These are phyloP conservation scores for Leccinum uliginosum DNA, from an alignment of 768 basidiomycete species.

Conservation along the genomic window DNA sequence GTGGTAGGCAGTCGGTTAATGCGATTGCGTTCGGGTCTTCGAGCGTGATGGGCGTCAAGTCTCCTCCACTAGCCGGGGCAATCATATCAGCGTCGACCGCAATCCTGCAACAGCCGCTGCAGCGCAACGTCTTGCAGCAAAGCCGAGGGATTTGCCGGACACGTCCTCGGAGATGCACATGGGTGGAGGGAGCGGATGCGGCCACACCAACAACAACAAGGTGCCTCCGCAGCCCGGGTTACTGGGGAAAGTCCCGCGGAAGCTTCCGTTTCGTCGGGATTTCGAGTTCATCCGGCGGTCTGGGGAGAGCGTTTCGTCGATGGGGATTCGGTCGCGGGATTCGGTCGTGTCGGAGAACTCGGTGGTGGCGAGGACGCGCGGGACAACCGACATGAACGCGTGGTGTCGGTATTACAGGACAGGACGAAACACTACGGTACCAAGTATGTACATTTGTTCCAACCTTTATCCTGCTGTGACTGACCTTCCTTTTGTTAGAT, in stretches of 20 bases:
- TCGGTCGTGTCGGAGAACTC: conserved; percentile 53
- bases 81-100: conserved; percentile 54
- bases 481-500: too few relatives aligned
- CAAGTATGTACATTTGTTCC: too few relatives aligned
- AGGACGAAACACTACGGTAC: too few relatives aligned
- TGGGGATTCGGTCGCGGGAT: conserved; percentile 64
- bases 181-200: conserved; percentile 7
- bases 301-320: conserved; percentile 69
- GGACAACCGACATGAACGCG: too few relatives aligned
- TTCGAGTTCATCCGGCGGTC: conserved; percentile 78
- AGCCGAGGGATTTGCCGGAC: conserved; percentile 65
- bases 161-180: conserved; percentile 54
- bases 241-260: conserved; percentile 48
- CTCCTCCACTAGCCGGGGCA: conserved; percentile 41
- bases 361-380: too few relatives aligned
- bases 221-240: conserved; percentile 49
- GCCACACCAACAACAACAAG: conserved; percentile 2
- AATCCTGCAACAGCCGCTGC: conserved; percentile 61
- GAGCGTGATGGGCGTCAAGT: conserved; percentile 11
- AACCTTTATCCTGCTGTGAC: too few relatives aligned
- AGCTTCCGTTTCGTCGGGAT: conserved; percentile 70
- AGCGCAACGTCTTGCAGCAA: conserved; percentile 47
- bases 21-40: conserved; percentile 36
- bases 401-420: too few relatives aligned
- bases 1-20: conserved; percentile 38